Conservation (phyloP, 2,329 filamentous ascomycete species). For the Trichoderma cornu-damae region DNA sequence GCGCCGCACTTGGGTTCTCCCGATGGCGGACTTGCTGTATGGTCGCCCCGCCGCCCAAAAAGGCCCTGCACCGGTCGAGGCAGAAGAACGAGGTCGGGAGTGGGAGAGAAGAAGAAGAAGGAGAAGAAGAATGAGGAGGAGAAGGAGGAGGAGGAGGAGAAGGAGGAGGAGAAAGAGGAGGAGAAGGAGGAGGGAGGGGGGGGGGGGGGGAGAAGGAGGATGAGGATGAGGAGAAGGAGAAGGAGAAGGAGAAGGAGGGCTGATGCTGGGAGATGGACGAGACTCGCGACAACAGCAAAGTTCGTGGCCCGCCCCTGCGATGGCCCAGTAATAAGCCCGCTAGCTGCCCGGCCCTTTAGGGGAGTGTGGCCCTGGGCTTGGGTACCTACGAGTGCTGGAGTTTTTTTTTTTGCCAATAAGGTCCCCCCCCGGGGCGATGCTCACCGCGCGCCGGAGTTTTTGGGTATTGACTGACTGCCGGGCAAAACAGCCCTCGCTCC, state of each 20-base stretch:
- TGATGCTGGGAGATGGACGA: conserved; percentile 14
- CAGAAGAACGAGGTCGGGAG: not conserved
- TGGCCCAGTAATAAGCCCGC: conserved; percentile 14
- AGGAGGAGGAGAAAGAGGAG: not conserved
- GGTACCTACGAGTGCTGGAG: not conserved
- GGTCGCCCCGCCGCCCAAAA: not conserved
- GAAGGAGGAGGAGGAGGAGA: not conserved
- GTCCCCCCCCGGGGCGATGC: too few relatives aligned
- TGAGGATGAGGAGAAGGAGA: not conserved
- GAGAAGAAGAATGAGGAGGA: not conserved
- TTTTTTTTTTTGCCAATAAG: not conserved
- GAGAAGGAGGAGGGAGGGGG: not conserved
- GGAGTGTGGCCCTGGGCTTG: not conserved
- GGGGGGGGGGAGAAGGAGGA: not conserved
- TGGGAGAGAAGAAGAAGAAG: not conserved
- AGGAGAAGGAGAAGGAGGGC: not conserved
- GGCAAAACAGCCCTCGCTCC: too few relatives aligned
- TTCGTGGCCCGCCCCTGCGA: conserved; percentile 3
- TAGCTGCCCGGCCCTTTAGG: conserved; percentile 7
- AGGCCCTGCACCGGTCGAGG: not conserved
- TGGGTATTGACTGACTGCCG: too few relatives aligned
- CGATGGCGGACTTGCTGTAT: not conserved
- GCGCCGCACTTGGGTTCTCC: conserved; percentile 7
- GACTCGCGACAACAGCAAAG: conserved; percentile 16
- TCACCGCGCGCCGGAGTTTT: too few relatives aligned